Evolutionary conservation across 176 grass and related monocot species (phyloP), one percentile per base, ranked within the genome.

Genomic region (Bromus sterilis): DNA sequence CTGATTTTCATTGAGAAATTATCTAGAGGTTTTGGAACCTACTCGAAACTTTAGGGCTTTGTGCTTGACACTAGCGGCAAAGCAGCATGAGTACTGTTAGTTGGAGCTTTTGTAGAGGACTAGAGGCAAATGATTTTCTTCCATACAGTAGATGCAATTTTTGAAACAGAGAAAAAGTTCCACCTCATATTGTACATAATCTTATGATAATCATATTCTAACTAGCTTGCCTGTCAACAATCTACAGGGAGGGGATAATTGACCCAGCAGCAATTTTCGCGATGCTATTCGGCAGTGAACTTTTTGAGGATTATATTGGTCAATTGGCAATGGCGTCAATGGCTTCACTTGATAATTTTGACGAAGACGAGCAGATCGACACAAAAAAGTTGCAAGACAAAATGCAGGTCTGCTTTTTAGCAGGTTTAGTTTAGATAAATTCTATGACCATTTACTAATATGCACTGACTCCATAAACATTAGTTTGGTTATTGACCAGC

Each of bases 301-400:
- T 93, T 56, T 99, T 99, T 88, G 91, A 99, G 77, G 93, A 95
- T 74, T 99, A 99, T 78, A 95, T 99, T 89, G 96, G 96, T 68
- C 91, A 99, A 84, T 78, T 99, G 75, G 96, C 96, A 62, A 99
- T 99, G 89, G 90, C 88, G 64, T 93, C 96, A 66, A 95, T 99
- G 89, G 90, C 91, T 86, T 99, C 93, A 81, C 91, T 88, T 88
- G 96, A 99, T 91, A 89, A 84, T 81, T 84, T 87, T 77, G 83
- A 79, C 48, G 96, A 99, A 75, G 96, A 89, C 30, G 89, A 93
- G 16, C 78, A 95, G 76, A 85, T 91, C 58, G 91, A 99, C 87
- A 43, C 79, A 75, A 99, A 57, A 66, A 93, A 83, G 77, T 71
- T 99, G 77, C 89, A 91, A 46, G 96, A 99, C 58, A 93, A 66